Percentiles rank a stretch among this genome's conserved stretches.
These are phyloP conservation scores for Ogataea philodendri DNA, from an alignment of 805 yeast genomes.

Conservation along the genomic window DNA sequence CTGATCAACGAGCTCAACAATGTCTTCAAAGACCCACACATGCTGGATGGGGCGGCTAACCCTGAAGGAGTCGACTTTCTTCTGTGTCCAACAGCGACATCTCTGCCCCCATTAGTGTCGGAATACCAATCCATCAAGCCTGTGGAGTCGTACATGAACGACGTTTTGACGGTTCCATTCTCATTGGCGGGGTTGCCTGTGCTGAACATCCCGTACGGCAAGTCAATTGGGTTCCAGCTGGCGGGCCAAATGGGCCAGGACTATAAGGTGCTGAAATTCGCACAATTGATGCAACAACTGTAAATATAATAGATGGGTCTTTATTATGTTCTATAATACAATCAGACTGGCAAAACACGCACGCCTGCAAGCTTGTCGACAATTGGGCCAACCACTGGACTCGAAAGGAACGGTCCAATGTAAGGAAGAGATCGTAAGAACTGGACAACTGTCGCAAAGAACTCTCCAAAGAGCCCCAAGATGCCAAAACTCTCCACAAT, in stretches of 20 bases:
- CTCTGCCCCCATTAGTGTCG: conserved; percentile 44
- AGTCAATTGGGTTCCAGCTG: conserved; percentile 69
- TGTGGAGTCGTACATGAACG: conserved; percentile 70
- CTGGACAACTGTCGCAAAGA: conserved; percentile 83
- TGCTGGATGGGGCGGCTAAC: conserved; percentile 29
- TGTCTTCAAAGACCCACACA: conserved; percentile 54
- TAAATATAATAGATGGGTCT: conserved; percentile 2
- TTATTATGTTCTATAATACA: conserved; percentile 14
- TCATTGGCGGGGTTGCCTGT: conserved; percentile 92
- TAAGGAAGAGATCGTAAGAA: conserved; percentile 85
- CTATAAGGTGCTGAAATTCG: conserved; percentile 47
- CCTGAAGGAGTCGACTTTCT: conserved; percentile 60
- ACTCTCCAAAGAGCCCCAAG: conserved; percentile 83
- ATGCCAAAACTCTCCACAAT: conserved; percentile 86
- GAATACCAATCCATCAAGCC: conserved; percentile 32
- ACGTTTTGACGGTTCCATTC: conserved; percentile 84
- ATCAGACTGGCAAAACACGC: conserved; percentile 59
- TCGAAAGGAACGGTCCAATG: conserved; percentile 79
- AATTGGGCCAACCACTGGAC: conserved; percentile 79
- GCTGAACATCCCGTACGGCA: conserved; percentile 63
- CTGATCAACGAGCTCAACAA: conserved; percentile 64
- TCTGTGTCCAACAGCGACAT: conserved; percentile 67
- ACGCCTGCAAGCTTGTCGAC: conserved; percentile 65
- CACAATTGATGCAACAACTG: conserved; percentile 17
- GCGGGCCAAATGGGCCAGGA: conserved; percentile 89